Evolutionary conservation across 176 grass and related monocot species (phyloP).

Genomic region (Avena sativa): DNA sequence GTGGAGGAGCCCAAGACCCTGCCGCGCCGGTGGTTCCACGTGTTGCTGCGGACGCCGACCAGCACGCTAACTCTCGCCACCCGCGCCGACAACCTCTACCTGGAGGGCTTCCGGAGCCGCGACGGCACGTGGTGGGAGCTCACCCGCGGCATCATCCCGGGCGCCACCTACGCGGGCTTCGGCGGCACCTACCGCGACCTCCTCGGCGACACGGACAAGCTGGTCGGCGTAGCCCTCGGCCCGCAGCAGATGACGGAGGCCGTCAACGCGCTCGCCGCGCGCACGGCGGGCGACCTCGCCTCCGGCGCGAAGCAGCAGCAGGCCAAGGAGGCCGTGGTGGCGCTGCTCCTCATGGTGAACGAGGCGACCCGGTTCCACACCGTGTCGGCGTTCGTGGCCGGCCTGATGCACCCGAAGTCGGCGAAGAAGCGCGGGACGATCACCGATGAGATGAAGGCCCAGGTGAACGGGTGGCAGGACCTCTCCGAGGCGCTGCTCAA

Average conservation of each 20-base stretch:
- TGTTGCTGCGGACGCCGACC: background rate
- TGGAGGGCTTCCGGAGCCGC: conserved; percentile 39
- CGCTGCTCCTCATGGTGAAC: conserved; percentile 45
- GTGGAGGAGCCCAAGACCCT: background rate
- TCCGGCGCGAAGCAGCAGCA: background rate
- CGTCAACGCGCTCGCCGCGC: conserved; percentile 29
- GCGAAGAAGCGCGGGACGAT: conserved; percentile 9
- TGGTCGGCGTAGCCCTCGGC: background rate
- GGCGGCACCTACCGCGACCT: conserved; percentile 20
- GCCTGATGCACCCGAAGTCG: conserved; percentile 24
- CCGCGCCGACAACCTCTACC: conserved; percentile 49
- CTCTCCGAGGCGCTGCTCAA: conserved; percentile 17
- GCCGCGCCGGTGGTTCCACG: conserved; percentile 43
- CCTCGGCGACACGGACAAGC: conserved; percentile 21
- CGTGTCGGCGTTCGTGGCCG: conserved; percentile 14
- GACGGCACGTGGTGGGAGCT: conserved; percentile 51
- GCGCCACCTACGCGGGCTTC: conserved; percentile 20
- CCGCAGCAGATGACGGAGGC: conserved; percentile 29
- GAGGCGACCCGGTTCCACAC: conserved; percentile 39
- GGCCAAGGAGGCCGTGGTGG: background rate
- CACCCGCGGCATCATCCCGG: background rate
- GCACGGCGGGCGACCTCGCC: background rate
- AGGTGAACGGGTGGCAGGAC: conserved; percentile 46
- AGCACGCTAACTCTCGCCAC: conserved; percentile 28
- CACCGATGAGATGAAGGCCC: conserved; percentile 3